Base-by-base conservation (phyloP, 2,329 filamentous ascomycete genomes). In the Keithomyces neogunnii region DNA sequence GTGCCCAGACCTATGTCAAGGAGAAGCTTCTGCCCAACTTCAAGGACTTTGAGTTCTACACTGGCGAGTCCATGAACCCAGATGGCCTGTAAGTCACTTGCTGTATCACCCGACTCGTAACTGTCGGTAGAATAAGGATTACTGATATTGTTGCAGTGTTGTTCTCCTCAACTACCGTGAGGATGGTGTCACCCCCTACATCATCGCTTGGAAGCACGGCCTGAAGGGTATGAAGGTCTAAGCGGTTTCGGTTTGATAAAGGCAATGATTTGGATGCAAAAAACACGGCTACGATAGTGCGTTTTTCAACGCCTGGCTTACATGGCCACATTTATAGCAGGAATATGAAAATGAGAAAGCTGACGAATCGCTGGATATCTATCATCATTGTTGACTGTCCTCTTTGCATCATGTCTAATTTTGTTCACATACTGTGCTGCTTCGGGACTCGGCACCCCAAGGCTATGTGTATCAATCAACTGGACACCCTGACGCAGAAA, bases 81-180 rank as follows among this genome's bases (percentile, higher is more conserved):
- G 88, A 96, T 66, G 91, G 86, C 77, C 95, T 96, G 93, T 93
- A 77, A 66, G 87, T 81, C 19, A 19, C 19, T 19, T 19, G 19
- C 19, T 19, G 19, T 19, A 19, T 19, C 19, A 19, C 19, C 19
- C 19, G 19, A 19, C 19, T 19, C 19, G 19, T 19, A 19, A 19
- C 19, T 19, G 19, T 19, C 19, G 19, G 19, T 19, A 19, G 19
- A 44, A 5, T 10, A 6, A 9, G 28, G 5, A 29, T 38, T 13
- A 30, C 39, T 32, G 47, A 28, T 35, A 53, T 55, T 58, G 35
- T 50, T 47, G 30, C 57, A 91, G 88, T 84, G 78, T 96, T 63
- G 78, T 91, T 59, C 88, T 96, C 61, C 86, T 96, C 69, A 95
- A 96, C 82, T 99, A 96, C 83, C 92, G 93, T 64, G 91, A 96